Evolutionary conservation across 345 rosid species (phyloP).

Genomic region (Chamaenerion angustifolium): DNA sequence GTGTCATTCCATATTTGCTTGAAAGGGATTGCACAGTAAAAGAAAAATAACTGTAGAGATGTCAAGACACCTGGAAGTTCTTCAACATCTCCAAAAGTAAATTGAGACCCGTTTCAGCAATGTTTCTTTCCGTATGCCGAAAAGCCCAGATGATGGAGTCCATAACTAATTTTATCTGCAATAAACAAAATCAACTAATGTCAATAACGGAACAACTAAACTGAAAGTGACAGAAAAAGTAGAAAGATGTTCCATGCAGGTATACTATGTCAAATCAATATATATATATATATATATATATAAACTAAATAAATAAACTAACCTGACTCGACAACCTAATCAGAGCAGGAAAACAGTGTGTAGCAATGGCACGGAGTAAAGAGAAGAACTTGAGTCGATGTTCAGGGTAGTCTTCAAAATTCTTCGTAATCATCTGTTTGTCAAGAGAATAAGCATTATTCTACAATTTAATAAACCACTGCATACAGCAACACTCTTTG

Average conservation of each 20-base stretch:
- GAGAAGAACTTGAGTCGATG: constrained; percentile 98
- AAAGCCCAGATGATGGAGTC: constrained; percentile 99
- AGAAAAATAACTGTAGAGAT: too few relatives aligned
- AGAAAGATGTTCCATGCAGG: too few relatives aligned
- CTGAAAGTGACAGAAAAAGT: too few relatives aligned
- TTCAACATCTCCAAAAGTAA: constrained; percentile 86
- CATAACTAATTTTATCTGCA: constrained; percentile 96
- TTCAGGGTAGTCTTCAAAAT: constrained; percentile 97
- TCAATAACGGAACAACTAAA: too few relatives aligned
- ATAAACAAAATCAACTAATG: not conserved
- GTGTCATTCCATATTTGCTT: too few relatives aligned
- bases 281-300: too few relatives aligned
- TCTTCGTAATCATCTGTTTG: constrained; percentile 88
- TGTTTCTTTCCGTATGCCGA: constrained; percentile 97
- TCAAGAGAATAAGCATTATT: too few relatives aligned
- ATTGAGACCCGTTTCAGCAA: constrained; percentile 94
- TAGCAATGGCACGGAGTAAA: constrained; percentile 91
- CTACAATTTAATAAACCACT: too few relatives aligned
- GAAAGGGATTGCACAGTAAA: too few relatives aligned
- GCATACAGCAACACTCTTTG: too few relatives aligned
- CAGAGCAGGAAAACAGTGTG: constrained; percentile 86
- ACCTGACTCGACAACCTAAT: constrained; percentile 91
- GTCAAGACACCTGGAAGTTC: constrained; percentile 58
- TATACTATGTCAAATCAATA: too few relatives aligned
- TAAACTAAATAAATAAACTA: constrained; percentile 9